Evolutionary conservation across 108 stramenopile genomes (phyloP).

Genomic region (Asterionellopsis glacialis): DNA sequence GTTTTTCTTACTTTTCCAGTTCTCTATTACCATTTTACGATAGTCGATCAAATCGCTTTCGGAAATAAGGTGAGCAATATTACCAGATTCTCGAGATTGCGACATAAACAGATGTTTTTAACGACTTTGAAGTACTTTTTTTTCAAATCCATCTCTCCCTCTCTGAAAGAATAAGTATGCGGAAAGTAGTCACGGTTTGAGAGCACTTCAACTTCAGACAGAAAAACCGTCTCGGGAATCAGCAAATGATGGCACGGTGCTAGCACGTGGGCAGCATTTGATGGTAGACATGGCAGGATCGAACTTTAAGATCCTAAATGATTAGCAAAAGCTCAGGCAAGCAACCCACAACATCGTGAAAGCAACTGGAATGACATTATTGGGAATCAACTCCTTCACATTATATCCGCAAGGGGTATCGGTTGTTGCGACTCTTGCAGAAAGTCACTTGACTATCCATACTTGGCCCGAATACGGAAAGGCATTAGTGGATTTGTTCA

Average conservation of each 20-base stretch:
- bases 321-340: conserved; percentile 49
- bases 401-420: conserved; percentile 70
- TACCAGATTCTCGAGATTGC: no score
- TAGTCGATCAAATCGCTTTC: conserved; percentile 28
- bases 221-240: not conserved
- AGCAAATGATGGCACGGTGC: no score
- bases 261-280: conserved; percentile 77
- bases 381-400: no score
- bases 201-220: no score
- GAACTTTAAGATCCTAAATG: conserved; percentile 63
- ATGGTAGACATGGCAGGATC: conserved; percentile 84
- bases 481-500: conserved; percentile 82
- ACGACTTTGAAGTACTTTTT: no score
- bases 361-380: conserved; percentile 58
- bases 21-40: conserved; percentile 25
- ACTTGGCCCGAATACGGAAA: conserved; percentile 89
- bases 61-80: no score
- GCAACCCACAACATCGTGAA: conserved; percentile 67
- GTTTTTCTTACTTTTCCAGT: no score
- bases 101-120: no score
- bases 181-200: no score
- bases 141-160: no score
- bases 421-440: conserved; percentile 78
- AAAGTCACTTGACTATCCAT: conserved; percentile 83
- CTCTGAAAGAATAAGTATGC: no score